Evolutionary conservation across 345 rosid genomes (phyloP).

Genomic region (Barbarea vulgaris): DNA sequence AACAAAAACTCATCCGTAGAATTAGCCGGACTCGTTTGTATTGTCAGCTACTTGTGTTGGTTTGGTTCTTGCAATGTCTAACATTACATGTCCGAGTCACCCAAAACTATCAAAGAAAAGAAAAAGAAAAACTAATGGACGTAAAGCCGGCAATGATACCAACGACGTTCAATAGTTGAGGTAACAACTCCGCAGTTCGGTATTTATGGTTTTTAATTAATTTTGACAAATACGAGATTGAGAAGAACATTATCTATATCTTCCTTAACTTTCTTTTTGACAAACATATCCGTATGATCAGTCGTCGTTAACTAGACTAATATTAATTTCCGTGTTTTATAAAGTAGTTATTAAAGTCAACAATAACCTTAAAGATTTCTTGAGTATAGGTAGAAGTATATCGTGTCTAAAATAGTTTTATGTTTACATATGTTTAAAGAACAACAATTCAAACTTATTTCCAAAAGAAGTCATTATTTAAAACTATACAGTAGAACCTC

Average conservation of each 20-base stretch:
- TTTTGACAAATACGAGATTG: neutral
- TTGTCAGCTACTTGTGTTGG: neutral
- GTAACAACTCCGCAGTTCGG: conserved; percentile 8
- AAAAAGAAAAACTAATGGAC: neutral
- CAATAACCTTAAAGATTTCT: neutral
- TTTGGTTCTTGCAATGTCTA: neutral
- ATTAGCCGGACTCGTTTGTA: neutral
- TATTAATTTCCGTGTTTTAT: neutral
- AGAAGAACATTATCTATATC: neutral
- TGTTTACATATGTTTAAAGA: neutral
- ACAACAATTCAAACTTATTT: too few species aligned
- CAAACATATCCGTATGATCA: neutral
- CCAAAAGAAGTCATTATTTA: neutral
- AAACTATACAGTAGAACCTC: too few species aligned
- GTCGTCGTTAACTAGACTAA: neutral
- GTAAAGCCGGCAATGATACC: neutral
- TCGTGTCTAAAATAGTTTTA: neutral
- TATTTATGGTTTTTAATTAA: neutral
- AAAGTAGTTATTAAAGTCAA: neutral
- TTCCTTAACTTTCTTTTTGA: neutral
- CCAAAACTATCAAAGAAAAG: neutral
- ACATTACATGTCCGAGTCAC: neutral
- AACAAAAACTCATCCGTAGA: neutral
- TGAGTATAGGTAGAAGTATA: neutral
- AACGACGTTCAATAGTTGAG: neutral